Evolutionary conservation across 306 rosid genomes (phyloP).

Genomic region (Rosa multiflora): DNA sequence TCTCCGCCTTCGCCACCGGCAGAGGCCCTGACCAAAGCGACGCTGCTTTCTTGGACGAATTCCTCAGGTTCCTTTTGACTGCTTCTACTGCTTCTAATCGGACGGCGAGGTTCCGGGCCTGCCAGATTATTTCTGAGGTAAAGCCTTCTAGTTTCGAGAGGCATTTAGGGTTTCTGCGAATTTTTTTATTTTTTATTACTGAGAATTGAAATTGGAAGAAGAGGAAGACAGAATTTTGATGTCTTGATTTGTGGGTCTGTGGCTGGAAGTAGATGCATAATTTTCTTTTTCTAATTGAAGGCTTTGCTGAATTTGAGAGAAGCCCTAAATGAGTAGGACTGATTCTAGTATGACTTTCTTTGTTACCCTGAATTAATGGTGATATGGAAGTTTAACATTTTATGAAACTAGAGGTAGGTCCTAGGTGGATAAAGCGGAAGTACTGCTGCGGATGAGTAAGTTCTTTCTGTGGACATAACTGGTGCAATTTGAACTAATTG

Average conservation of each 20-base stretch:
- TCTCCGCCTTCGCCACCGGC: conserved; percentile 56
- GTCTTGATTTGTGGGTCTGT: background rate
- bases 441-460: background rate
- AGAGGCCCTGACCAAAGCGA: conserved; percentile 37
- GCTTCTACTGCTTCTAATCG: conserved; percentile 51
- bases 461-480: background rate
- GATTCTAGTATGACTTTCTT: background rate
- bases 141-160: background rate
- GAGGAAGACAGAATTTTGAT: background rate
- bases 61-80: conserved; percentile 65
- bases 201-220: background rate
- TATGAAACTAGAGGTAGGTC: background rate
- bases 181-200: background rate
- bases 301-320: background rate
- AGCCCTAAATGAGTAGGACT: background rate
- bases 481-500: background rate
- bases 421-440: background rate
- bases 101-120: conserved; percentile 75
- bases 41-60: conserved; percentile 54
- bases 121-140: conserved; percentile 93
- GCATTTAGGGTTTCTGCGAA: background rate
- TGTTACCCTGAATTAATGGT: background rate
- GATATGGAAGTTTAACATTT: background rate
- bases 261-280: background rate
- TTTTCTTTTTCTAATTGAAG: background rate